A percentile compares a stretch with the other conserved stretches of the same genome.
Evolutionary conservation across 148 eudicot species (phyloP).

Genomic region (Rhododendron ovatum): DNA sequence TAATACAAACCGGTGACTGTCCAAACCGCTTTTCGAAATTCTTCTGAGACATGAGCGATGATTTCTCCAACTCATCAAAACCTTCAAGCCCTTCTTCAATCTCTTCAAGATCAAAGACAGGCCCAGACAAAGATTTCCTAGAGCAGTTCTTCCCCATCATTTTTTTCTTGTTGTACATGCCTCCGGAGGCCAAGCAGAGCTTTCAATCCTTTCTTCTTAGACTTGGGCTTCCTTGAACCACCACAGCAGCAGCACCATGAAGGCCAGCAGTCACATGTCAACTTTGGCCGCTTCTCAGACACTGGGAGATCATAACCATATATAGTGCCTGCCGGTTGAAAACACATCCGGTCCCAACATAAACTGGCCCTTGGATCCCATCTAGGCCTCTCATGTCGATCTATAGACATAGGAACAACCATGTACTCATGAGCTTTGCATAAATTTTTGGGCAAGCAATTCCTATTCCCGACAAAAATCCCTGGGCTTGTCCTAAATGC

Average conservation of each 20-base stretch:
- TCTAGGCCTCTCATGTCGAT: conserved; percentile 96
- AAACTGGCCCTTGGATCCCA: conserved; percentile 97
- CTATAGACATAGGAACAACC: conserved; percentile 22
- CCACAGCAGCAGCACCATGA: conserved; percentile 86
- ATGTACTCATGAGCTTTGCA: background rate
- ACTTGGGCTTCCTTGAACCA: conserved; percentile 58
- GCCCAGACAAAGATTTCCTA: conserved; percentile 41
- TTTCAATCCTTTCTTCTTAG: conserved; percentile 73
- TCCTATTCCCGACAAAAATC: background rate
- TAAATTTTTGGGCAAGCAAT: background rate
- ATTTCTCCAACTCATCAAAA: conserved; percentile 81
- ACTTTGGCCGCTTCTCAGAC: conserved; percentile 79
- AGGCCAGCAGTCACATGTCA: conserved; percentile 97
- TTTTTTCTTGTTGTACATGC: conserved; percentile 52
- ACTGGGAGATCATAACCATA: conserved; percentile 95
- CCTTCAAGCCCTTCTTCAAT: conserved; percentile 98
- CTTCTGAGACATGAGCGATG: conserved; percentile 98
- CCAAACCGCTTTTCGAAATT: conserved; percentile 94
- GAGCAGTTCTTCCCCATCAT: conserved; percentile 67
- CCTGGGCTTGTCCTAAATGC: background rate
- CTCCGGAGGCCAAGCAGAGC: conserved; percentile 50
- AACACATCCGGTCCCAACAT: conserved; percentile 91
- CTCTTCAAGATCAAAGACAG: conserved; percentile 86
- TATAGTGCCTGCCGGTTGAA: conserved; percentile 79
- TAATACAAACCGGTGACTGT: conserved; percentile 86